phyloP scores from a whole-genome alignment of 2,329 filamentous ascomycete genomes.

The Paraphaeosphaeria minitans region DNA sequence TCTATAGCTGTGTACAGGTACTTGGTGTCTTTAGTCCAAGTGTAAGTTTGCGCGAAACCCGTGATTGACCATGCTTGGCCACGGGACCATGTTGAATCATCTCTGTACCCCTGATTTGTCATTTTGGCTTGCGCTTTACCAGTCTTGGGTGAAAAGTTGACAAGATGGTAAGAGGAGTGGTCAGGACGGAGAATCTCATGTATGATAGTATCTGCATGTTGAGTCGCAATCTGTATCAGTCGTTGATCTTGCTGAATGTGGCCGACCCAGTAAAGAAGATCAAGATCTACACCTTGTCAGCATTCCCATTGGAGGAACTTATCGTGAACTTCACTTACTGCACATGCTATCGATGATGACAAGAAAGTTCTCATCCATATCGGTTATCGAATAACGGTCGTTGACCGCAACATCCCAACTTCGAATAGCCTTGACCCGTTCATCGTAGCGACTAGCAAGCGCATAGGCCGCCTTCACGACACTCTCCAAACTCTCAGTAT shows the following conservation, averaged over 20 bases:
- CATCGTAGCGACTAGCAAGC: slow-evolving; percentile 52
- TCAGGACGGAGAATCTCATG: slow-evolving; percentile 42
- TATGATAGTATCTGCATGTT: slow-evolving; percentile 47
- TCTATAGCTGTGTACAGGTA: slow-evolving; percentile 54
- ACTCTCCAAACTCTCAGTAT: slow-evolving; percentile 46
- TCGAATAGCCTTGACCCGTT: slow-evolving; percentile 51
- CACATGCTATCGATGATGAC: slow-evolving; percentile 54
- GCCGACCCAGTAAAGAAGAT: slow-evolving; percentile 47
- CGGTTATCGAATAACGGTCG: slow-evolving; percentile 43
- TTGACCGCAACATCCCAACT: slow-evolving; percentile 55
- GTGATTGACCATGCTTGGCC: slow-evolving; percentile 58
- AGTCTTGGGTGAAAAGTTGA: slow-evolving; percentile 52
- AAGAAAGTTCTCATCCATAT: slow-evolving; percentile 45
- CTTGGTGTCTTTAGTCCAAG: slow-evolving; percentile 52
- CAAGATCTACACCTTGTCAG: slow-evolving; percentile 36
- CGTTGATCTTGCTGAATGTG: slow-evolving; percentile 34
- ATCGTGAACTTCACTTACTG: slow-evolving; percentile 25
- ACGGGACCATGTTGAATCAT: slow-evolving; percentile 54
- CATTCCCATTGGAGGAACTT: too few relatives aligned
- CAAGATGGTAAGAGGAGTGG: slow-evolving; percentile 50
- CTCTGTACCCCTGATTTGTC: slow-evolving; percentile 55
- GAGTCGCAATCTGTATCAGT: slow-evolving; percentile 46
- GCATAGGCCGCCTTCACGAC: slow-evolving; percentile 53
- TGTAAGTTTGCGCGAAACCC: slow-evolving; percentile 55
- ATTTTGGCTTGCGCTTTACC: slow-evolving; percentile 53